phyloP scores from a whole-genome alignment of 2,329 filamentous ascomycete species.

The Cladorrhinum sp. region DNA sequence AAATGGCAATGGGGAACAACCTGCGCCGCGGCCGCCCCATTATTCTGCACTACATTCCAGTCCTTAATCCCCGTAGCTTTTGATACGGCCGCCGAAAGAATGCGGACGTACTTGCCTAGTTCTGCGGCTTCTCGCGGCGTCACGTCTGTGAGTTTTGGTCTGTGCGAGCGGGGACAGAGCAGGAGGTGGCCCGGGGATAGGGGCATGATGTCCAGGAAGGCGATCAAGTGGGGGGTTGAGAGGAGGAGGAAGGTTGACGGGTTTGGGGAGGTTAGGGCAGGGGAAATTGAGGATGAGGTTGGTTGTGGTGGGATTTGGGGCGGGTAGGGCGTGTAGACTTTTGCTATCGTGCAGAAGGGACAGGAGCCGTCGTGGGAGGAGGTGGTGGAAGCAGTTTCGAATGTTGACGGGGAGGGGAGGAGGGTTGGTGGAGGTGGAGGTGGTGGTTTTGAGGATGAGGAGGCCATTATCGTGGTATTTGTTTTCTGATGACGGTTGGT shows the following conservation, averaged over 20 bases:
- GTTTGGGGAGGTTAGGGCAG: slow-evolving; percentile 36
- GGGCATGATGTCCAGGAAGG: slow-evolving; percentile 92
- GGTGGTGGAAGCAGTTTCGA: slow-evolving; percentile 15
- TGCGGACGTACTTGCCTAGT: slow-evolving; percentile 65
- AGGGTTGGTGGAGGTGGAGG: slow-evolving; percentile 2
- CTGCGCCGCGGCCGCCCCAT: slow-evolving; percentile 83
- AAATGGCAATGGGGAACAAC: slow-evolving; percentile 94
- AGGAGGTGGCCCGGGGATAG: slow-evolving; percentile 80
- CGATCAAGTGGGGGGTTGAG: slow-evolving; percentile 72
- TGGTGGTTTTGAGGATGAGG: slow-evolving; percentile 9
- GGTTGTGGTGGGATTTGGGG: slow-evolving; percentile 42
- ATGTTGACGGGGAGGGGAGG: slow-evolving; percentile 8
- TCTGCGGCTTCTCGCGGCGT: slow-evolving; percentile 60
- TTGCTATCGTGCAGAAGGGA: slow-evolving; percentile 61
- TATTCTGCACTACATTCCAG: slow-evolving; percentile 98
- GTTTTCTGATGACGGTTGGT: neutral
- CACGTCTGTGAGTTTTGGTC: slow-evolving; percentile 73
- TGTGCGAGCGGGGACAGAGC: slow-evolving; percentile 73
- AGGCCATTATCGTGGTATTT: too few species aligned
- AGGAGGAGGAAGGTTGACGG: slow-evolving; percentile 64
- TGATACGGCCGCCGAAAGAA: slow-evolving; percentile 70
- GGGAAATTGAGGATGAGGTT: slow-evolving; percentile 34
- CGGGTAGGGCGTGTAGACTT: slow-evolving; percentile 47
- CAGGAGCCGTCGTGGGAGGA: slow-evolving; percentile 38
- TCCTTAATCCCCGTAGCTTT: slow-evolving; percentile 69